Percentiles rank a stretch among this genome's conserved stretches.
Conservation (phyloP, 768 basidiomycete species). For the Candolleomyces eurysporus region DNA sequence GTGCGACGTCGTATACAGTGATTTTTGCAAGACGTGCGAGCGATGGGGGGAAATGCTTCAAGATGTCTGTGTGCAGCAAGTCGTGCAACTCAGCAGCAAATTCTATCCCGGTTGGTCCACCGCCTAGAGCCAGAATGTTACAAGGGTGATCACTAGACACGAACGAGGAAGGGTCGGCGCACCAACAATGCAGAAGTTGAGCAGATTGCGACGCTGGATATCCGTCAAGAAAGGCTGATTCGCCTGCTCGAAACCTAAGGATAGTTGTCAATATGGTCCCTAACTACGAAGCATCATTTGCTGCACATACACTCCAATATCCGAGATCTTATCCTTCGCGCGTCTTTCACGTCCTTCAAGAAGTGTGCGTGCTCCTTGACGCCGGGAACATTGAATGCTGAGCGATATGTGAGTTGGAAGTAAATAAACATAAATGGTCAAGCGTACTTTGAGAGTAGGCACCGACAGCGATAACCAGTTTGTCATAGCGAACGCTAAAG, state of each 20-base stretch:
- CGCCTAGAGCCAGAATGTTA: slow-evolving; percentile 40
- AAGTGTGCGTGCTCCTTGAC: slow-evolving; percentile 83
- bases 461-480: slow-evolving; percentile 81
- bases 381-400: slow-evolving; percentile 70
- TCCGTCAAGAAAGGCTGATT: slow-evolving; percentile 78
- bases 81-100: slow-evolving; percentile 84
- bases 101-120: slow-evolving; percentile 78
- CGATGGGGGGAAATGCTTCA: slow-evolving; percentile 51
- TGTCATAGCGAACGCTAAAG: slow-evolving; percentile 72
- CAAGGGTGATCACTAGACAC: background rate
- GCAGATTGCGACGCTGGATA: slow-evolving; percentile 66
- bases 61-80: slow-evolving; percentile 65
- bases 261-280: background rate
- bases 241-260: slow-evolving; percentile 78
- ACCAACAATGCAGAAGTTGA: slow-evolving; percentile 89
- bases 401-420: background rate
- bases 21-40: slow-evolving; percentile 67
- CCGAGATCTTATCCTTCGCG: slow-evolving; percentile 64
- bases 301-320: slow-evolving; percentile 86
- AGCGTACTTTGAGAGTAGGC: slow-evolving; percentile 76
- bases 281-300: background rate
- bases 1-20: slow-evolving; percentile 80
- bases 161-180: slow-evolving; percentile 21
- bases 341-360: slow-evolving; percentile 77
- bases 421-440: background rate